Evolutionary conservation across 495 filamentous ascomycete genomes (phyloP), one percentile per base, ranked within the genome.

Genomic region (Aspergillus diversus): DNA sequence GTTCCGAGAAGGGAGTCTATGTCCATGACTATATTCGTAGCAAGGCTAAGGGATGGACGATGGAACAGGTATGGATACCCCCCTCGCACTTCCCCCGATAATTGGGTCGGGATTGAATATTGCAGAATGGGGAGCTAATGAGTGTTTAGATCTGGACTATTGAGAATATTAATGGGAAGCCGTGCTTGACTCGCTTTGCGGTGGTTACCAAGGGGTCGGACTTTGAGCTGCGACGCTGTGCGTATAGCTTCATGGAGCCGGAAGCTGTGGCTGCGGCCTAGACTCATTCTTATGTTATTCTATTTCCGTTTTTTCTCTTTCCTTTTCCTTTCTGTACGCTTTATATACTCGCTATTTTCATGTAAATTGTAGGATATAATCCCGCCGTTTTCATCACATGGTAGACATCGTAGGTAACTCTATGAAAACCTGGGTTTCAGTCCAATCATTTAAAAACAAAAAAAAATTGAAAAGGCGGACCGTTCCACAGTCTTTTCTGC

Each of bases 11-110:
- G 47, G 47, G 47, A 6, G 5, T 50, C 9, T 50, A 21, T 50
- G 1, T 50, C 16, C 47, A 50, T 27, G 47, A 50, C 47, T 50
- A 21, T 50, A 50, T 50, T 17, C 47, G 47, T 11, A 50, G 47
- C n/a, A 50, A 50, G 21, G 7, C 47, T 0, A 31, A 31, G 9
- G 47, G 47, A 1, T 50, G 47, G 47, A 50, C 47, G 21, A 50
- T 50, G 47, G 47, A 50, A 9, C 47, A 50, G 47, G 47, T 50
- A 50, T 17, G 47, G 9, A 7, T 50, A 1, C 6, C 27, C 7
- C 16, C 17, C 16, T 15, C 3, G 46, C 17, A 17, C 47, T 8
- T 50, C 27, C 47, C n/a, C 9, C 39, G 21, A 27, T 27, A 2
- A 27, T 27, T 2, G 21, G 2, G 21, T 27, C 21, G 21, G 21